Evolutionary conservation across 768 basidiomycete species (phyloP), one percentile per base, ranked within the genome.

Genomic region (Clitopilus hobsonii): DNA sequence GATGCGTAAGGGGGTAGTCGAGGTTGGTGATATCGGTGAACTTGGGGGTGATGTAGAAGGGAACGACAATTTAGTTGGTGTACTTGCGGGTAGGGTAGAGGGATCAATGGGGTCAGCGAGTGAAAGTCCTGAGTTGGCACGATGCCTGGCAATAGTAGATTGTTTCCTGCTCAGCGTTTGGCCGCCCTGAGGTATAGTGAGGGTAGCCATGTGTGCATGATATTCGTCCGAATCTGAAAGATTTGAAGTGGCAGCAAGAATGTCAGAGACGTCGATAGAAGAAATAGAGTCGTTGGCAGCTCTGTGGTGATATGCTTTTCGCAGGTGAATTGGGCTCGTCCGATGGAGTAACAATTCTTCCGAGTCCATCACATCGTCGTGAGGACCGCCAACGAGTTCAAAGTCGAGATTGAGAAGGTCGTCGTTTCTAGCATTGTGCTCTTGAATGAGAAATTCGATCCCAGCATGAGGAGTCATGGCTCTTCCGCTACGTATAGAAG

Each of bases 91-190:
- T 5, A 23, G 22, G 54, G 60, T 55, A 11, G 59, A 51, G n/a
- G 70, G 70, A 54, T 71, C 70, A 22, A 71, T 67, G 7, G 66
- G 69, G 51, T 71, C 69, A 45, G 41, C 41, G 41, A 45, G 41
- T 45, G 41, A 45, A 23, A 45, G 41, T 27, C 52, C 28, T 23
- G 49, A 28, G 18, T 51, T 27, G 53, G 54, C 32, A 49, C 51
- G 41, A 20, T 23, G 41, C 13, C 32, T 11, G 32, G 32, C 32
- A 20, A 45, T 45, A 18, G 18, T 18, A 23, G 41, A 45, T 18
- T 45, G 41, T 23, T 45, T 18, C 8, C 41, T 16, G 41, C 41
- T 45, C 22, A 45, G 41, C 10, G 18, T 45, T 18, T 45, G n/a
- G n/a, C n/a, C n/a, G n/a, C n/a, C n/a, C n/a, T n/a, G 41, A 16